Conservation (phyloP, 75 land plant genomes). For the Pseudotsuga menziesii region DNA sequence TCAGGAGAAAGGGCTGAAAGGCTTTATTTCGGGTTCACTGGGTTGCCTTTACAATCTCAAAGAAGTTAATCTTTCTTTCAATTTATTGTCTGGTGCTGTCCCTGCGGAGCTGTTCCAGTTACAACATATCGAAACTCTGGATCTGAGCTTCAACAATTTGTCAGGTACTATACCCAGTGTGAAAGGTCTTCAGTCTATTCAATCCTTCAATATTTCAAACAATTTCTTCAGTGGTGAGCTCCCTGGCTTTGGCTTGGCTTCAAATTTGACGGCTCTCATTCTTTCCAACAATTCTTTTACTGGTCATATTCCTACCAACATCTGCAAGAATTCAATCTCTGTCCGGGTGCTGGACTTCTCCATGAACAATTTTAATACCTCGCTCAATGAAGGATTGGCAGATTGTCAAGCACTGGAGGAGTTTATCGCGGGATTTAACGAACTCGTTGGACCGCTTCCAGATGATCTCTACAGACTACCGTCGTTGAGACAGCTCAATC, state of each 20-base stretch:
- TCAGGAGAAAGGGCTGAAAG: conserved; percentile 15
- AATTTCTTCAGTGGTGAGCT: conserved; percentile 19
- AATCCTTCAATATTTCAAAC: conserved; percentile 28
- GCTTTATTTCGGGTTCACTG: conserved; percentile 18
- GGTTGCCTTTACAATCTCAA: conserved; percentile 23
- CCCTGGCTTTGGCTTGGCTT: background rate
- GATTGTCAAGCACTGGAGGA: conserved; percentile 13
- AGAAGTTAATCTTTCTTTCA: conserved; percentile 34
- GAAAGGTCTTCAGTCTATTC: conserved; percentile 10
- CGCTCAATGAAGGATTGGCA: conserved; percentile 7
- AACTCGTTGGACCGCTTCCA: conserved; percentile 29
- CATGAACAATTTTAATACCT: conserved; percentile 2
- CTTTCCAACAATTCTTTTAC: conserved; percentile 15
- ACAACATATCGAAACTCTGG: conserved; percentile 20
- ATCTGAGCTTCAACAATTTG: conserved; percentile 38
- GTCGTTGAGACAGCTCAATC: conserved; percentile 13
- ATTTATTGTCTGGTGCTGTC: conserved; percentile 18
- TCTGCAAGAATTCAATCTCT: conserved; percentile 11
- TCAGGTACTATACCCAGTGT: conserved; percentile 17
- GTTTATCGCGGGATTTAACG: conserved; percentile 25
- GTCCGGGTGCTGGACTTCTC: conserved; percentile 20
- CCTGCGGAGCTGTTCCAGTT: conserved; percentile 22
- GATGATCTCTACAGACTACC: conserved; percentile 25
- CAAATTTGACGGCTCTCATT: conserved; percentile 2
- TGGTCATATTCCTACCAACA: conserved; percentile 13